Percentiles rank a stretch among this genome's conserved stretches.
phyloP scores from a whole-genome alignment of 768 basidiomycete species.

The Collybiopsis confluens region DNA sequence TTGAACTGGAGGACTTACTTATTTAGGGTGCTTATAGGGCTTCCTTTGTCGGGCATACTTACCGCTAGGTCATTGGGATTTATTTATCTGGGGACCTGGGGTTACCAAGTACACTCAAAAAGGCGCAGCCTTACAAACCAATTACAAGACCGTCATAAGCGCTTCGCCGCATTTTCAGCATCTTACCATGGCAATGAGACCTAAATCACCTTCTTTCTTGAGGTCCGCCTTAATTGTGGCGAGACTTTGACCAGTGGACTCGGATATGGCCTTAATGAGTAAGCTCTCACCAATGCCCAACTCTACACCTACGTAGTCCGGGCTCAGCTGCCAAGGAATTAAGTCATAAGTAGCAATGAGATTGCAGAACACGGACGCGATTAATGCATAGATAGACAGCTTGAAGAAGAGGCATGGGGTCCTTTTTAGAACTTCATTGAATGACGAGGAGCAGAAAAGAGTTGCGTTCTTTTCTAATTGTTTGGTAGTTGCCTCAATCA shows the following conservation, averaged over 20 bases:
- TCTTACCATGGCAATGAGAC: slow-evolving; percentile 87
- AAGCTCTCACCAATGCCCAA: slow-evolving; percentile 95
- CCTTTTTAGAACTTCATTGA: slow-evolving; percentile 72
- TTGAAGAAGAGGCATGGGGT: slow-evolving; percentile 74
- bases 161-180: too few relatives aligned
- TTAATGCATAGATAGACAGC: slow-evolving; percentile 97
- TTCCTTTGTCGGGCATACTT: too few relatives aligned
- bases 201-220: slow-evolving; percentile 93
- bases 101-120: too few relatives aligned
- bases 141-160: too few relatives aligned
- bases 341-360: slow-evolving; percentile 1
- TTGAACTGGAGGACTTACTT: too few relatives aligned
- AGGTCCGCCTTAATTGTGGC: slow-evolving; percentile 85
- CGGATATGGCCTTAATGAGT: slow-evolving; percentile 90
- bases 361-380: slow-evolving; percentile 48
- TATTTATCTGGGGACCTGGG: too few relatives aligned
- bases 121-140: too few relatives aligned
- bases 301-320: slow-evolving; percentile 93
- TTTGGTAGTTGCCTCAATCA: slow-evolving; percentile 94
- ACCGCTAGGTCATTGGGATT: too few relatives aligned
- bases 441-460: slow-evolving; percentile 88
- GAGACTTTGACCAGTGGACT: slow-evolving; percentile 87
- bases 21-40: too few relatives aligned
- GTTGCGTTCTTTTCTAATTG: slow-evolving; percentile 88
- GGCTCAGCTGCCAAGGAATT: slow-evolving; percentile 72